phyloP scores from a whole-genome alignment of 2,329 filamentous ascomycete genomes.

The Sclerotinia borealis region DNA sequence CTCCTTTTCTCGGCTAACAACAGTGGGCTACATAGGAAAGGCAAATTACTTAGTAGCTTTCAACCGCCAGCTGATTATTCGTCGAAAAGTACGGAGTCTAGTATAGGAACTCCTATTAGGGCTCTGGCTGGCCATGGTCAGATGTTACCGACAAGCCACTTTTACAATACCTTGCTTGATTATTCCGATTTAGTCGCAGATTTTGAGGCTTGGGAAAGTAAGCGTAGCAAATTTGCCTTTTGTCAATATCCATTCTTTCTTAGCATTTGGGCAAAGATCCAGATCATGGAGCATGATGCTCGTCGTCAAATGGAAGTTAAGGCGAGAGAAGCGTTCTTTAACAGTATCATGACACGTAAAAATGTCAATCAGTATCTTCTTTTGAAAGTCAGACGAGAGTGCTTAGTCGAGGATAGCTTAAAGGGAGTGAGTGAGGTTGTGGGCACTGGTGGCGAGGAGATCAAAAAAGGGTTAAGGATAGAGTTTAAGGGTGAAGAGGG shows the following conservation, averaged over 20 bases:
- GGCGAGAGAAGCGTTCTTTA: conserved; percentile 84
- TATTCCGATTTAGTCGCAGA: conserved; percentile 79
- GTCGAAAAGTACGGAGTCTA: conserved; percentile 1
- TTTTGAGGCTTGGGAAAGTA: conserved; percentile 82
- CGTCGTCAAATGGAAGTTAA: conserved; percentile 84
- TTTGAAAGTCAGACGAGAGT: conserved; percentile 73
- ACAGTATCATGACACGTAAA: conserved; percentile 72
- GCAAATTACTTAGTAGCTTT: conserved; percentile 31
- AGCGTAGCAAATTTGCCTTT: conserved; percentile 70
- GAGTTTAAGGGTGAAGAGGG: conserved; percentile 86
- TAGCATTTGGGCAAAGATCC: conserved; percentile 88
- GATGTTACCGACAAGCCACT: conserved; percentile 72
- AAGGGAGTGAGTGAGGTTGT: conserved; percentile 80
- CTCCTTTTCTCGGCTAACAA: conserved; percentile 80
- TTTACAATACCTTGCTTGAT: conserved; percentile 83
- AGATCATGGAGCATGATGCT: conserved; percentile 82
- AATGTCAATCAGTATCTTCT: conserved; percentile 72
- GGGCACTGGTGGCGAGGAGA: conserved; percentile 71
- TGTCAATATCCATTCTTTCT: conserved; percentile 90
- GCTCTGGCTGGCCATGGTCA: conserved; percentile 50
- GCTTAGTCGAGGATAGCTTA: conserved; percentile 81
- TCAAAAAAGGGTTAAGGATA: conserved; percentile 85
- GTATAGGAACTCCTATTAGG: conserved; percentile 6
- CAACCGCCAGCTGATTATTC: conserved; percentile 22
- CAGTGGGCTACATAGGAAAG: conserved; percentile 36